Conservation (phyloP, 345 rosid genomes). For the Corchorus capsularis region DNA sequence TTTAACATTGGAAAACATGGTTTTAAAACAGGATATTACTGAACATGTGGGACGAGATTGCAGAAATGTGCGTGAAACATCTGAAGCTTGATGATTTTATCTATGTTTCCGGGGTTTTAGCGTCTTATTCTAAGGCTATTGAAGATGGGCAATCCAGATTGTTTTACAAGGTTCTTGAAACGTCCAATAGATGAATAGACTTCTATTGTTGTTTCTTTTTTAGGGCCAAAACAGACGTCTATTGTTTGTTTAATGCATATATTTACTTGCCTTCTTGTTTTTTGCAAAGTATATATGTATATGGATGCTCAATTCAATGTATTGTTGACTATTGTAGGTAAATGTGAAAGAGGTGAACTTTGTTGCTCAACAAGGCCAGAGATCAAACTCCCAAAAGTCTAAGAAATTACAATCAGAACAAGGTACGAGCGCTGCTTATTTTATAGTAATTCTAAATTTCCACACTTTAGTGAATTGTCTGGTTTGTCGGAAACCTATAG, state of each 20-base stretch:
- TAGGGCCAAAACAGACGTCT: not conserved
- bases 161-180: conserved; percentile 44
- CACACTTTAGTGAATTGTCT: not conserved
- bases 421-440: conserved; percentile 29
- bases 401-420: conserved; percentile 31
- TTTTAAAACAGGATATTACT: conserved; percentile 48
- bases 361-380: conserved; percentile 38
- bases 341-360: conserved; percentile 52
- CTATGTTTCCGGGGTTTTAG: conserved; percentile 60
- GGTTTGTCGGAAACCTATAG: not conserved
- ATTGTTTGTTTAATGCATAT: not conserved
- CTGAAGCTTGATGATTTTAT: conserved; percentile 58
- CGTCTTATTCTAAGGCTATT: conserved; percentile 28
- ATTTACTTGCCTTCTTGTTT: not conserved
- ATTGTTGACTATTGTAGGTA: conserved; percentile 44
- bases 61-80: conserved; percentile 47
- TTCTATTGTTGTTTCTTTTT: not conserved
- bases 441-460: not conserved
- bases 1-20: not conserved
- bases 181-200: not conserved
- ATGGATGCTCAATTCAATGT: conserved; percentile 2
- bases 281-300: not conserved
- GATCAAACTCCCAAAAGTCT: conserved; percentile 12
- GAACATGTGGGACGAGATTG: conserved; percentile 50
- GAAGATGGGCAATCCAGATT: conserved; percentile 28